These are phyloP conservation scores for Diaporthe capsici DNA, from an alignment of 2,329 filamentous ascomycete genomes.

Conservation along the genomic window DNA sequence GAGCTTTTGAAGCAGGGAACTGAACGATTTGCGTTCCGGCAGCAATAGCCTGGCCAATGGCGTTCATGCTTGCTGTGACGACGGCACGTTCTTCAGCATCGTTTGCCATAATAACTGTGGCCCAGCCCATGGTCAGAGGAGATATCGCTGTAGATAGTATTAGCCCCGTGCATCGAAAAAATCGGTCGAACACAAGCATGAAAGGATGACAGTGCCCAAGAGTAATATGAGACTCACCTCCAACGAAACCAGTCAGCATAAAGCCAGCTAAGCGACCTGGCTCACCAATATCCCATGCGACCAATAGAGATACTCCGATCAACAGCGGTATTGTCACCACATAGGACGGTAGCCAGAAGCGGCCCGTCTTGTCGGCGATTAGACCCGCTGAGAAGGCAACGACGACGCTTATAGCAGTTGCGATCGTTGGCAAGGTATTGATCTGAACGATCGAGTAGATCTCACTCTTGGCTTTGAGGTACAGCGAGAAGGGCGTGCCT, in stretches of 20 bases:
- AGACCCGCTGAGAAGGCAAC: background rate
- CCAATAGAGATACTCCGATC: constrained; percentile 1
- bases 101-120: background rate
- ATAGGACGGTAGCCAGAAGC: background rate
- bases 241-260: constrained; percentile 19
- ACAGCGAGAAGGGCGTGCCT: background rate
- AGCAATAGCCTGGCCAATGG: background rate
- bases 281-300: constrained; percentile 8
- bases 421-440: constrained; percentile 5
- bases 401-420: background rate
- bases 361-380: background rate
- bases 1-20: background rate
- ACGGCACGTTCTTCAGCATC: constrained; percentile 5
- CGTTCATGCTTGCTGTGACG: constrained; percentile 17
- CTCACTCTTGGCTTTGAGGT: background rate
- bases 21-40: constrained; percentile 8
- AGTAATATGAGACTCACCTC: background rate
- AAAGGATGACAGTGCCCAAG: background rate
- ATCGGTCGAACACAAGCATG: too few relatives aligned
- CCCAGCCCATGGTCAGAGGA: constrained; percentile 1
- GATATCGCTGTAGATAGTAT: background rate
- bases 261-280: constrained; percentile 1
- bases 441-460: constrained; percentile 22
- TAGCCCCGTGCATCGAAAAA: background rate
- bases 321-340: background rate